These are phyloP conservation scores for Verticillium klebahnii DNA, from an alignment of 2,329 filamentous ascomycete genomes.

Conservation along the genomic window DNA sequence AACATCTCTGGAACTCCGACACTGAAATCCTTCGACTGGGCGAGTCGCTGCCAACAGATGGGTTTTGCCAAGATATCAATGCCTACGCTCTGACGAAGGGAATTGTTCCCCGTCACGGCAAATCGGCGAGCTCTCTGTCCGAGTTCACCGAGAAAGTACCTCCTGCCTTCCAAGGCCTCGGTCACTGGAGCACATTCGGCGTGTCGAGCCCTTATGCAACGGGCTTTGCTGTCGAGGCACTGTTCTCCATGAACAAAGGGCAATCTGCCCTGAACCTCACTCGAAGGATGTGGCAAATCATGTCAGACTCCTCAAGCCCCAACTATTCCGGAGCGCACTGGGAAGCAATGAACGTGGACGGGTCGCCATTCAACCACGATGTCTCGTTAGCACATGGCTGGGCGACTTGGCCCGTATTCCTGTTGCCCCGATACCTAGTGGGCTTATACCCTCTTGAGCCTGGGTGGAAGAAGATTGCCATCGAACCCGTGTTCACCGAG, in stretches of 20 bases:
- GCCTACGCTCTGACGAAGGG: conserved; percentile 4
- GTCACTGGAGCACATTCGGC: conserved; percentile 2
- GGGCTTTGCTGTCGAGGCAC: conserved; percentile 7
- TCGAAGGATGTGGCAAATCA: conserved; percentile 3
- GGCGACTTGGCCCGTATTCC: conserved; percentile 8
- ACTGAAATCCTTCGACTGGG: conserved; percentile 2
- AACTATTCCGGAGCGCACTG: conserved; percentile 8
- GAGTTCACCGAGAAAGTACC: not conserved
- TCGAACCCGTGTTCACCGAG: conserved; percentile 2
- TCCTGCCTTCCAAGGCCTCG: not conserved
- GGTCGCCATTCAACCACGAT: conserved; percentile 3
- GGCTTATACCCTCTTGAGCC: conserved; percentile 4
- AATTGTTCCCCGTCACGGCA: not conserved
- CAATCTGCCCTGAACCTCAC: conserved; percentile 2
- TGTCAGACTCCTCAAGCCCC: conserved; percentile 1
- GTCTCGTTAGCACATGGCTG: conserved; percentile 7
- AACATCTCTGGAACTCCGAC: conserved; percentile 1
- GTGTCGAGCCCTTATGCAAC: conserved; percentile 7
- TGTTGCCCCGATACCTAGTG: conserved; percentile 6
- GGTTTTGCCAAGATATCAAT: conserved; percentile 6
- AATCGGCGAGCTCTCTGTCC: not conserved
- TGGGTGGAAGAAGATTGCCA: conserved; percentile 3
- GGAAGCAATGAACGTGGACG: conserved; percentile 7
- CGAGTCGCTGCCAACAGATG: not conserved
- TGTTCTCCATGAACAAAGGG: conserved; percentile 1